Conservation (phyloP, 352 stramenopile genomes). For the Saprolegnia diclina region DNA sequence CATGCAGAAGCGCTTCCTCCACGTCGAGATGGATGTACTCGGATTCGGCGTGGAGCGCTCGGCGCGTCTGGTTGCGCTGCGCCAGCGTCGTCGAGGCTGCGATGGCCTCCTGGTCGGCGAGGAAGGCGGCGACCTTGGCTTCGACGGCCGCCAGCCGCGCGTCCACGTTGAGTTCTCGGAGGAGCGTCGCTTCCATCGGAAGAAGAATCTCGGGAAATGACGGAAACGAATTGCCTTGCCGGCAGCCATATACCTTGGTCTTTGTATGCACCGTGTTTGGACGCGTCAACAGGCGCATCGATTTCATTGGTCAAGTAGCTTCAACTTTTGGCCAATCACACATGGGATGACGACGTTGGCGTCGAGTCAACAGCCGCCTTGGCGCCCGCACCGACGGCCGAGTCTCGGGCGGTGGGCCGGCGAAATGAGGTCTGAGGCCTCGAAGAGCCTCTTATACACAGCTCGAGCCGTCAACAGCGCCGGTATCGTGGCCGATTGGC, state of each 20-base stretch:
- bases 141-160: slow-evolving; percentile 8
- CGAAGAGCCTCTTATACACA: background rate
- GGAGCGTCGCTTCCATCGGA: slow-evolving; percentile 7
- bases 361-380: slow-evolving; percentile 6
- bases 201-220: slow-evolving; percentile 9
- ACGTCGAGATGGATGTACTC: slow-evolving; percentile 74
- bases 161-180: slow-evolving; percentile 1
- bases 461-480: too few relatives aligned
- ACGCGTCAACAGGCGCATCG: background rate
- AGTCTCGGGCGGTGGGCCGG: too few relatives aligned
- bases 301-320: background rate
- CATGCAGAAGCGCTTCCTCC: slow-evolving; percentile 50
- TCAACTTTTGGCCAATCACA: background rate
- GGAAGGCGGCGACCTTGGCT: slow-evolving; percentile 46
- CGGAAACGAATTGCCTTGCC: background rate
- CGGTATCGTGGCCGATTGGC: too few relatives aligned
- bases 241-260: background rate
- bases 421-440: background rate
- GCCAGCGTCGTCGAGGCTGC: slow-evolving; percentile 36
- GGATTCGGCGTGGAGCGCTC: slow-evolving; percentile 61
- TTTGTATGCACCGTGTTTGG: background rate
- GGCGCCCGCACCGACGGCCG: too few relatives aligned
- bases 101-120: slow-evolving; percentile 67
- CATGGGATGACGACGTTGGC: background rate
- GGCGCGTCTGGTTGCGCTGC: slow-evolving; percentile 65